These are phyloP conservation scores for Zygoascus biomembranicola DNA, from an alignment of 805 yeast genomes.

Conservation along the genomic window DNA sequence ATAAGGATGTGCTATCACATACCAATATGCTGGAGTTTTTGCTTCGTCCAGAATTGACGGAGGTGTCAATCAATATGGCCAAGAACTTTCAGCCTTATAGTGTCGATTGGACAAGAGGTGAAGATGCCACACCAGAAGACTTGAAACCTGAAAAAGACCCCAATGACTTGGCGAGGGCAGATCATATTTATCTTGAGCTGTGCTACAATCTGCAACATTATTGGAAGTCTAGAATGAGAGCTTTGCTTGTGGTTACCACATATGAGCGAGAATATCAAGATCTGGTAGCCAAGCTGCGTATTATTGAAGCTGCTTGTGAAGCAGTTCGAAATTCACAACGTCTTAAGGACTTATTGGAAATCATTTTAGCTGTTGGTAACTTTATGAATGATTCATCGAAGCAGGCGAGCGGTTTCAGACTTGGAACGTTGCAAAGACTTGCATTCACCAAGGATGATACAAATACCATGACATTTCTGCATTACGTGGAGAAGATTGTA, in stretches of 20 bases:
- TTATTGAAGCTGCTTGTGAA: conserved; percentile 66
- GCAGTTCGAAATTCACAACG: conserved; percentile 58
- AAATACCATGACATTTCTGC: conserved; percentile 81
- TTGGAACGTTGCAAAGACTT: conserved; percentile 81
- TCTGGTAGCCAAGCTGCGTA: conserved; percentile 54
- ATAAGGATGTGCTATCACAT: conserved; percentile 58
- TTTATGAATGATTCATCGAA: conserved; percentile 91
- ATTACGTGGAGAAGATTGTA: conserved; percentile 85
- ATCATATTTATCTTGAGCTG: conserved; percentile 71
- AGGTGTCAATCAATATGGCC: conserved; percentile 61
- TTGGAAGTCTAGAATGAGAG: conserved; percentile 89
- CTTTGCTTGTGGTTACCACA: conserved; percentile 58
- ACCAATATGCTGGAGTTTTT: conserved; percentile 78
- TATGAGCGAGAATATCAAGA: conserved; percentile 76
- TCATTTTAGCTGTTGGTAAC: conserved; percentile 87
- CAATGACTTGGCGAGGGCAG: conserved; percentile 74
- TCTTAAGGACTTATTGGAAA: conserved; percentile 65
- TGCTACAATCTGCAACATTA: conserved; percentile 78
- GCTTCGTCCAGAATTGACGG: conserved; percentile 63
- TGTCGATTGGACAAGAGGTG: conserved; percentile 52
- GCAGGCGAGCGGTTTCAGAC: conserved; percentile 87
- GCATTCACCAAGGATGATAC: conserved; percentile 85
- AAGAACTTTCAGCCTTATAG: conserved; percentile 75
- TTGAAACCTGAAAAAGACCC: conserved; percentile 58
- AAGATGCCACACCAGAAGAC: conserved; percentile 21